phyloP scores from a whole-genome alignment of 2,329 filamentous ascomycete genomes.

The Penicillium sp. region DNA sequence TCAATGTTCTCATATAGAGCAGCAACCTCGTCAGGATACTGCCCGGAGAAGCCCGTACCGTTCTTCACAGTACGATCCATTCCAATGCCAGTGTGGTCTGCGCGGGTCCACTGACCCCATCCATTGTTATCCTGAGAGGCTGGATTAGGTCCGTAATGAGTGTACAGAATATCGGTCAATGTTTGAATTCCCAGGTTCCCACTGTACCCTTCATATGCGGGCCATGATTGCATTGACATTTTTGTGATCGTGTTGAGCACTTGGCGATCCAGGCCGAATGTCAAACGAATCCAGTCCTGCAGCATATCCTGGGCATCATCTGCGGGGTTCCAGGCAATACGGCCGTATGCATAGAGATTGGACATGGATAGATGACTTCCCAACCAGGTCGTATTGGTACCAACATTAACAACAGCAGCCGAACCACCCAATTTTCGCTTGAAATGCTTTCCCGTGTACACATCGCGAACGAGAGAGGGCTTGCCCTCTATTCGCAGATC shows the following conservation, averaged over 20 bases:
- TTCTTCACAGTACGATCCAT: conserved; percentile 73
- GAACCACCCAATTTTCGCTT: conserved; percentile 62
- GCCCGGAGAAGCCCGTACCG: conserved; percentile 67
- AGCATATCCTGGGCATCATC: conserved; percentile 56
- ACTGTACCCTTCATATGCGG: conserved; percentile 70
- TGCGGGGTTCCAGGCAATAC: conserved; percentile 63
- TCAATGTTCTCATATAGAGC: conserved; percentile 61
- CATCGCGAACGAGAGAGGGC: conserved; percentile 61
- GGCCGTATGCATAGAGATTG: conserved; percentile 71
- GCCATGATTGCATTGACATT: conserved; percentile 71
- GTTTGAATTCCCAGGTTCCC: conserved; percentile 73
- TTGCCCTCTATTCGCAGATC: conserved; percentile 65
- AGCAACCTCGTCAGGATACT: conserved; percentile 67
- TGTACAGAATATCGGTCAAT: conserved; percentile 67
- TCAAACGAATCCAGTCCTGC: conserved; percentile 69
- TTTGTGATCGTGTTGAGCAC: conserved; percentile 64
- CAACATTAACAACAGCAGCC: conserved; percentile 69
- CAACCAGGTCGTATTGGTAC: conserved; percentile 68
- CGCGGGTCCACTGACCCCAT: conserved; percentile 74
- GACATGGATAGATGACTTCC: conserved; percentile 72
- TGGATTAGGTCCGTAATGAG: conserved; percentile 70
- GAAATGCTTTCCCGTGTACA: conserved; percentile 64
- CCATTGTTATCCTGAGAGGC: conserved; percentile 67
- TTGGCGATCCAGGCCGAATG: conserved; percentile 59
- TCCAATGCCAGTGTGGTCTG: conserved; percentile 62